A percentile compares a stretch with the other conserved stretches of the same genome.
phyloP scores from a whole-genome alignment of 495 filamentous ascomycete genomes.

The Aspergillus sclerotioniger region DNA sequence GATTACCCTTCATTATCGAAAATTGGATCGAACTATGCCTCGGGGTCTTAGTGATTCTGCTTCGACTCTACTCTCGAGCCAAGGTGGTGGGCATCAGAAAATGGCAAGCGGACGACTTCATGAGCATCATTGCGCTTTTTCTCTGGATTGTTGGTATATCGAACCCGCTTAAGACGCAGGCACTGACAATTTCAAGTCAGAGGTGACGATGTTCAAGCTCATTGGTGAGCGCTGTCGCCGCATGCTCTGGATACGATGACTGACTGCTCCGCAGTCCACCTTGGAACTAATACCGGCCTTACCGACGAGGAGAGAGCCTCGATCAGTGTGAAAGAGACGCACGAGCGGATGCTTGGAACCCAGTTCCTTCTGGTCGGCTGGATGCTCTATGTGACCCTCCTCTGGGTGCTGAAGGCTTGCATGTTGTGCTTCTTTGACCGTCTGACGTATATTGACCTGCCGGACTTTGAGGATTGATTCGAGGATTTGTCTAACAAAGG shows the following conservation, averaged over 20 bases:
- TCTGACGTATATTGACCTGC: conserved; percentile 39
- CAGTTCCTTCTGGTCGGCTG: conserved; percentile 50
- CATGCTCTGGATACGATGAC: not conserved
- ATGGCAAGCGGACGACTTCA: conserved; percentile 27
- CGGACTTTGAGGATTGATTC: not conserved
- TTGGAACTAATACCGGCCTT: conserved; percentile 43
- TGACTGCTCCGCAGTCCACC: not conserved
- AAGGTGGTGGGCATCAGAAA: conserved; percentile 22
- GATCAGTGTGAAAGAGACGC: conserved; percentile 33
- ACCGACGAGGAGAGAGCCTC: conserved; percentile 34
- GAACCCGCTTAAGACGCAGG: not conserved
- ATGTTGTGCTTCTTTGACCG: conserved; percentile 51
- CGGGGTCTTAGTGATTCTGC: conserved; percentile 17
- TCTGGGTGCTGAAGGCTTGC: conserved; percentile 52
- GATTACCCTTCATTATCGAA: conserved; percentile 20
- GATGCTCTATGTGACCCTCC: conserved; percentile 47
- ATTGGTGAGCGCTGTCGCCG: conserved; percentile 7
- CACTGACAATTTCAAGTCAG: conserved; percentile 5
- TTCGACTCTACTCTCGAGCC: conserved; percentile 23
- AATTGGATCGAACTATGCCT: conserved; percentile 24
- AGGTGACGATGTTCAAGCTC: conserved; percentile 18
- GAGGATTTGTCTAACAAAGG: not conserved
- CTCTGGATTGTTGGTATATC: conserved; percentile 22
- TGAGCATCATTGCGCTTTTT: conserved; percentile 16
- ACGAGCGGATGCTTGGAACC: conserved; percentile 38